Percentiles rank a stretch among this genome's conserved stretches.
Conservation (phyloP, 441 rosid genomes). For the Arabidopsis lyrata region DNA sequence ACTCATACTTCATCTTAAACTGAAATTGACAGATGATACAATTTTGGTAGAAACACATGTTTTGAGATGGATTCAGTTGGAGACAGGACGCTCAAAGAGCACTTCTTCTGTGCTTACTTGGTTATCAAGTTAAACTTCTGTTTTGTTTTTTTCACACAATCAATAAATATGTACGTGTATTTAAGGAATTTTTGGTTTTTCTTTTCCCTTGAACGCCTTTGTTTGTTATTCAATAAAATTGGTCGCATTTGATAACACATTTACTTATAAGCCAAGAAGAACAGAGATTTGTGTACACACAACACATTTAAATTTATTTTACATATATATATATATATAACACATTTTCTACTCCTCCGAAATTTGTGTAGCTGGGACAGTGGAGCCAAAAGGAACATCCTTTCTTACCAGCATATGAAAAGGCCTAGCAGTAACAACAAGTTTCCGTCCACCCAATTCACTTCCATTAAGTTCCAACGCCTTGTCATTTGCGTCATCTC, state of each 20-base stretch:
- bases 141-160: background rate
- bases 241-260: too few species aligned
- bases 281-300: too few species aligned
- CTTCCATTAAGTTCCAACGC: background rate
- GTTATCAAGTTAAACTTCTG: background rate
- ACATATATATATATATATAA: too few species aligned
- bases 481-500: background rate
- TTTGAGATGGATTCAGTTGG: background rate
- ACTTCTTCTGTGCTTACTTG: background rate
- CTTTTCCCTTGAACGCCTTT: too few species aligned
- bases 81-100: background rate
- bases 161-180: too few species aligned
- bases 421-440: background rate
- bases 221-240: too few species aligned
- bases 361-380: too few species aligned
- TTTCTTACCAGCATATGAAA: background rate
- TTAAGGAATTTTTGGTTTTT: too few species aligned
- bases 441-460: background rate
- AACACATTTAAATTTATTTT: too few species aligned
- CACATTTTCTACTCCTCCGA: background rate
- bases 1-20: background rate
- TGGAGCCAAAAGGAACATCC: background rate
- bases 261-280: too few species aligned
- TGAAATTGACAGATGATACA: background rate
- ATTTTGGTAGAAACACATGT: background rate